Evolutionary conservation across 306 rosid genomes (phyloP).

Genomic region (Fragaria ananassa): DNA sequence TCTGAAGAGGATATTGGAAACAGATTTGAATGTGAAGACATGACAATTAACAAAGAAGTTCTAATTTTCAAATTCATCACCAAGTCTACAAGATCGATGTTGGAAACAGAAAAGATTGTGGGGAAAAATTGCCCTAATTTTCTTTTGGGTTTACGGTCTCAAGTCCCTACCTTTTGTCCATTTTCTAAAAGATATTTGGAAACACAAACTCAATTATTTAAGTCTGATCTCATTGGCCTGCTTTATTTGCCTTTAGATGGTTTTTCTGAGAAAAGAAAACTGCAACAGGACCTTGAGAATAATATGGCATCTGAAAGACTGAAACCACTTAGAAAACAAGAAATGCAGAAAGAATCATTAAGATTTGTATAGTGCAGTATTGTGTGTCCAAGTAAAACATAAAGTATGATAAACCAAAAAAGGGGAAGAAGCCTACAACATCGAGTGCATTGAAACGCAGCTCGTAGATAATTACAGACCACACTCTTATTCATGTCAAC

Average conservation of each 20-base stretch:
- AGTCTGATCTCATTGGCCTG: background rate
- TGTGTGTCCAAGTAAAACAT: conserved; percentile 14
- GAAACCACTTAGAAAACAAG: too few species aligned
- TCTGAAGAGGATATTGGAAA: background rate
- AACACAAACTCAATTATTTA: background rate
- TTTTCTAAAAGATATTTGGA: background rate
- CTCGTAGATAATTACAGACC: background rate
- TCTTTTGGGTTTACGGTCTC: background rate
- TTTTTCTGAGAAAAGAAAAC: background rate
- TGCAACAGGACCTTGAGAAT: background rate
- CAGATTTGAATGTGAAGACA: background rate
- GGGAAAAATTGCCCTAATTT: background rate
- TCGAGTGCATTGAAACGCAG: background rate
- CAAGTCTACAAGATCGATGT: background rate
- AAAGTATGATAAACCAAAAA: conserved; percentile 1
- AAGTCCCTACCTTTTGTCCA: background rate
- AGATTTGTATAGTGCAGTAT: conserved; percentile 5
- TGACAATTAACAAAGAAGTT: background rate
- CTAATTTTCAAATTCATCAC: background rate
- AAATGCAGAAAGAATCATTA: background rate
- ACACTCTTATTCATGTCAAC: conserved; percentile 11
- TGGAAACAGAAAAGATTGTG: background rate
- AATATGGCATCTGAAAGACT: background rate
- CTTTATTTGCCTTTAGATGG: background rate
- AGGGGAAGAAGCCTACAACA: conserved; percentile 6